These are phyloP conservation scores for Volvariella surrecta DNA, from an alignment of 1,284 basidiomycete species.

Conservation along the genomic window DNA sequence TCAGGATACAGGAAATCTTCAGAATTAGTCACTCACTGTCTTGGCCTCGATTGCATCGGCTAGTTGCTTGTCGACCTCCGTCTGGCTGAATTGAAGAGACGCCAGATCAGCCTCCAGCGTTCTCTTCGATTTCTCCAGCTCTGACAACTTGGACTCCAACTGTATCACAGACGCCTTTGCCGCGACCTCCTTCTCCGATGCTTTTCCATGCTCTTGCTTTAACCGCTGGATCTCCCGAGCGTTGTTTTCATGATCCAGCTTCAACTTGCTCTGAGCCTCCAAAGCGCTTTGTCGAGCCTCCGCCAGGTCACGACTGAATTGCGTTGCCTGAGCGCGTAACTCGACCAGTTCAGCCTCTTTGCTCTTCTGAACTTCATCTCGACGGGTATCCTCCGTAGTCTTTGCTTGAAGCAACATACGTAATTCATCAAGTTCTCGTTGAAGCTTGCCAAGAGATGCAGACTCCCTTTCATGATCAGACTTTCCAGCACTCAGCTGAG, in stretches of 20 bases:
- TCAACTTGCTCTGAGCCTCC: slow-evolving; percentile 61
- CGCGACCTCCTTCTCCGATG: slow-evolving; percentile 49
- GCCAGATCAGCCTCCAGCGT: slow-evolving; percentile 71
- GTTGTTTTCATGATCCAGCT: slow-evolving; percentile 56
- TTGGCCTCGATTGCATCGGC: slow-evolving; percentile 56
- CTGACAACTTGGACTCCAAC: slow-evolving; percentile 44
- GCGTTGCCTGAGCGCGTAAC: slow-evolving; percentile 61
- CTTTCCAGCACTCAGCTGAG: slow-evolving; percentile 60
- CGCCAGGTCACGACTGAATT: slow-evolving; percentile 52
- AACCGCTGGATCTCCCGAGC: slow-evolving; percentile 49
- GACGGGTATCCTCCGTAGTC: slow-evolving; percentile 78
- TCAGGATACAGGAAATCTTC: slow-evolving; percentile 3
- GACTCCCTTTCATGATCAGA: slow-evolving; percentile 50
- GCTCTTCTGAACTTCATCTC: slow-evolving; percentile 80
- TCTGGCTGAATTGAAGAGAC: slow-evolving; percentile 61
- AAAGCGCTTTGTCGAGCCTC: slow-evolving; percentile 47
- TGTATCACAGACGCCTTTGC: slow-evolving; percentile 46
- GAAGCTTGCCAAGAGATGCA: slow-evolving; percentile 51
- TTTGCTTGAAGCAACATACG: slow-evolving; percentile 78
- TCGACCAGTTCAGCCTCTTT: slow-evolving; percentile 78
- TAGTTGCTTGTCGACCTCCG: slow-evolving; percentile 62
- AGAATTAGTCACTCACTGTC: slow-evolving; percentile 44
- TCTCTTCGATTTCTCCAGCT: slow-evolving; percentile 67
- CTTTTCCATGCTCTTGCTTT: slow-evolving; percentile 49
- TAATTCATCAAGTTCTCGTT: slow-evolving; percentile 82